Evolutionary conservation across 192 early-diverging fungal genomes (phyloP).

Genomic region (Umbelopsis sp.): DNA sequence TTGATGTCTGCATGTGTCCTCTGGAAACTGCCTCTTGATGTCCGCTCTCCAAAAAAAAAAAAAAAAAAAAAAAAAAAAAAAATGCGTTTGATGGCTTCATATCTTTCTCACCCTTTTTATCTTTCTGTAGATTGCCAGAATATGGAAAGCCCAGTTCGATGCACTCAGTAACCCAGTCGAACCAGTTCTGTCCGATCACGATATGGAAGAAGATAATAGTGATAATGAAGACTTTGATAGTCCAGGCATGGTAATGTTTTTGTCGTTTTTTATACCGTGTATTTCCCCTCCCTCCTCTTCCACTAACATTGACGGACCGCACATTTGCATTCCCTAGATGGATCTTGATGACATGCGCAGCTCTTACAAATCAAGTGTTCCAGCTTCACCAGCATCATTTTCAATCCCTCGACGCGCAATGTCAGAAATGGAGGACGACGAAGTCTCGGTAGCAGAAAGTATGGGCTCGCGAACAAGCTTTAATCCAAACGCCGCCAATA

Average conservation of each 20-base stretch:
- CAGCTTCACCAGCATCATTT: not conserved
- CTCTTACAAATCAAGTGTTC: conserved; percentile 8
- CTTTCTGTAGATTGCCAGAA: conserved; percentile 68
- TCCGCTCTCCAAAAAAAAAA: too few relatives aligned
- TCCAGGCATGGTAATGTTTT: conserved; percentile 32
- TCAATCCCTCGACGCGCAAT: conserved; percentile 19
- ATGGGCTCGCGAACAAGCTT: conserved; percentile 54
- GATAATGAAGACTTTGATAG: conserved; percentile 50
- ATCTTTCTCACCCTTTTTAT: not conserved
- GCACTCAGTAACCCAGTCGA: conserved; percentile 63
- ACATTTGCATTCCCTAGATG: not conserved
- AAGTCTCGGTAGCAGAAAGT: conserved; percentile 54
- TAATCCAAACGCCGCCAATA: conserved; percentile 55
- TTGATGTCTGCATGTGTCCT: too few relatives aligned
- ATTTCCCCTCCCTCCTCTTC: too few relatives aligned
- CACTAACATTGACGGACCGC: not conserved
- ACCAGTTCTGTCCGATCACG: conserved; percentile 50
- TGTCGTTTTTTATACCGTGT: not conserved
- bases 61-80: too few relatives aligned
- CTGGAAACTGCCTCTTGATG: too few relatives aligned
- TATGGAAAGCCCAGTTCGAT: conserved; percentile 88
- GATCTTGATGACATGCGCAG: conserved; percentile 5
- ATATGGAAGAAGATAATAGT: conserved; percentile 56
- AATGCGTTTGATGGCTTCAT: too few relatives aligned
- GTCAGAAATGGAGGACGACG: conserved; percentile 52